Evolutionary conservation across 768 basidiomycete genomes (phyloP).

Genomic region (Calocera viscosa): DNA sequence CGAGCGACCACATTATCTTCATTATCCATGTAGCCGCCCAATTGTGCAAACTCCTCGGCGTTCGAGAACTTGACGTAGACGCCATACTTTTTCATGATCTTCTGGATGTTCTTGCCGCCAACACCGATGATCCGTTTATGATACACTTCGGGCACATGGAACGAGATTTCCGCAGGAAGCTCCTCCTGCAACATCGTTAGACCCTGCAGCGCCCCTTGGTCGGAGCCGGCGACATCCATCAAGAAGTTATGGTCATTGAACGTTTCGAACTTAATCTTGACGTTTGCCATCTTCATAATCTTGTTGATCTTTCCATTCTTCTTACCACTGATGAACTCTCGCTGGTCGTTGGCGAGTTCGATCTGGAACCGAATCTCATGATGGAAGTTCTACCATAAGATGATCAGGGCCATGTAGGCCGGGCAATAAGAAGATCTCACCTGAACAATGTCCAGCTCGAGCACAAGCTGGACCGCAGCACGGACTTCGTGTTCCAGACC

Average conservation of each 20-base stretch:
- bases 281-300: constrained; percentile 94
- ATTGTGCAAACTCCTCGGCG: constrained; percentile 87
- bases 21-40: constrained; percentile 92
- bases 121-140: constrained; percentile 99
- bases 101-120: constrained; percentile 92
- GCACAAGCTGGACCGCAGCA: constrained; percentile 66
- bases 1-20: constrained; percentile 98
- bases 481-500: constrained; percentile 87
- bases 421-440: constrained; percentile 31
- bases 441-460: constrained; percentile 87
- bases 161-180: constrained; percentile 94
- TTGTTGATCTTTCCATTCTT: constrained; percentile 99
- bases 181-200: constrained; percentile 88
- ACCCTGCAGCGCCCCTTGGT: constrained; percentile 74
- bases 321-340: constrained; percentile 97
- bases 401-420: neutral
- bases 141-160: constrained; percentile 95
- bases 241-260: constrained; percentile 93
- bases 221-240: constrained; percentile 79
- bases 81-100: constrained; percentile 99
- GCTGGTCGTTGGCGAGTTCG: constrained; percentile 92
- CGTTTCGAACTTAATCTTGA: constrained; percentile 98
- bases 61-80: constrained; percentile 99
- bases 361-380: constrained; percentile 98
- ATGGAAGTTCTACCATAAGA: constrained; percentile 57